Base-by-base conservation (phyloP, 345 rosid species). In the Bruguiera sexangula region DNA sequence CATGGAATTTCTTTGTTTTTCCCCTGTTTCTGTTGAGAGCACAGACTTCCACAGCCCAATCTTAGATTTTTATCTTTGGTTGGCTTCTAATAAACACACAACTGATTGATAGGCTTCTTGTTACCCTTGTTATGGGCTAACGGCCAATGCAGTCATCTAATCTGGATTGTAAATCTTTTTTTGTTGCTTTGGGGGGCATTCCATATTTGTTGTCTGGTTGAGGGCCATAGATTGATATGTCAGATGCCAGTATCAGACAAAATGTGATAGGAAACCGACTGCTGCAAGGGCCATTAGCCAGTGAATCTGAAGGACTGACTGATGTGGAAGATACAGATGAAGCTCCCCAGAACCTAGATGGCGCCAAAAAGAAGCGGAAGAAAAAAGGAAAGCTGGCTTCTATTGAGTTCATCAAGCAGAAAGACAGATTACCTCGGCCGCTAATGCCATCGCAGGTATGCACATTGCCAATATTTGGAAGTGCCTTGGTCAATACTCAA, bases 371-470 rank as follows among this genome's bases (percentile, higher is more conserved):
- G 69, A 73, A 60, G 68, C 79, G 66, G 54, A 67, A 34, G 64
- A 74, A 51, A 71, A 78, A 67, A 36, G 61, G 58, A n/a, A 67
- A 60, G 5, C 64, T 76, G 66, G 68, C 63, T 64, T 64, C 74
- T 69, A 62, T n/a, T 56, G 81, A 81, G 59, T 85, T 68, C 68
- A 32, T 21, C 36, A 80, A 79, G 66, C 90, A 81, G 63, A 84
- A 59, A 58, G 60, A 68, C 29, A 10, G 8, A 55, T 69, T 75
- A 36, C 79, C 80, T 36, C 76, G 87, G 63, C 82, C 87, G 71
- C 73, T 95, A 62, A 84, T 95, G 58, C 96, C 97, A 22, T 80
- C 85, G 48, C 89, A 90, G 88, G 98, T 92, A 77, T 67, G 79
- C 70, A 66, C 74, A 68, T 73, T 57, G 31, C 57, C 66, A 50